Base-by-base conservation (phyloP, 2,329 filamentous ascomycete species). In the Cladosporium sp. region DNA sequence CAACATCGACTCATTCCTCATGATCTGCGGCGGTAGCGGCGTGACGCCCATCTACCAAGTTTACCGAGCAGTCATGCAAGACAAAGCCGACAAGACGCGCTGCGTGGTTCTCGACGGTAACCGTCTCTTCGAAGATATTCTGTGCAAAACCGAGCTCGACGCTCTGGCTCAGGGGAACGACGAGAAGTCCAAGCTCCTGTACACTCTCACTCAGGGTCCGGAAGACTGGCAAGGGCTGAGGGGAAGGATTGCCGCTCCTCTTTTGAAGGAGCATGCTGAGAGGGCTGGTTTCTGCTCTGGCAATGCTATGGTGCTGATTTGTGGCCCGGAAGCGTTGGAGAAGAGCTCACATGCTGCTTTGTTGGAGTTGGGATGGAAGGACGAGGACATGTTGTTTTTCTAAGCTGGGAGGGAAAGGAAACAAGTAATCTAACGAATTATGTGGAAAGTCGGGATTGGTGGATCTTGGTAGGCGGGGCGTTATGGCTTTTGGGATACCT, bases 11-110 rank as follows among this genome's bases (percentile, higher is more conserved):
- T 78, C 77, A 11, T 88, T 95, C 66, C 74, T 86, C 63, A 95
- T 95, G 89, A 83, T 95, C 27, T 93, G 88, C 59, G 91, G 79
- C 12, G 91, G 91, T 5, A 88, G 82, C n/a, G 91, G 91, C 1
- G 86, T 96, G 61, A 95, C 91, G n/a, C 91, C 91, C 0, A 87
- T 95, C 55, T 93, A 84, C 64, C 87, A 93, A 62, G 86, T 95
- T 3, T 72, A 94, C 46, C 76, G 87, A 6, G 85, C 87, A 0
- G 79, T 94, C 0, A 78, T 90, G 66, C 74, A 78, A 39, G 81
- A 92, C 55, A 58, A 64, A 1, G 64, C 72, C 0, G 87, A 92
- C 61, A 57, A 67, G 7, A 93, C 87, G 0, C 70, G 66, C 2
- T 95, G 88, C 61, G 69, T 85, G 1, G 76, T 96, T 0, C 71